A percentile compares a stretch with the other conserved stretches of the same genome.
Evolutionary conservation across 305 asterid genomes (phyloP).

Genomic region (Euphrasia arctica): DNA sequence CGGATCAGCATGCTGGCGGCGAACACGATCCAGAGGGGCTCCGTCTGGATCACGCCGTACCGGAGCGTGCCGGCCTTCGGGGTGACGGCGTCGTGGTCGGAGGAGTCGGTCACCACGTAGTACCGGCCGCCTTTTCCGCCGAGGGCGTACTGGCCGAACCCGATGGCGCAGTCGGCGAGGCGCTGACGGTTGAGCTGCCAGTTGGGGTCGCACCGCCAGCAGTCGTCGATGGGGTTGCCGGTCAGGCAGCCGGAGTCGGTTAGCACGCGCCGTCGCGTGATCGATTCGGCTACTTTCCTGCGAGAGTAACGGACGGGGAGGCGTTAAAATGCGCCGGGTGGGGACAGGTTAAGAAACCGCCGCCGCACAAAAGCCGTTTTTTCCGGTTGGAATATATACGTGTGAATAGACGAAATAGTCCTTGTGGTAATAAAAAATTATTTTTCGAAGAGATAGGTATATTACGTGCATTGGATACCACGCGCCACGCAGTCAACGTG

Average conservation of each 20-base stretch:
- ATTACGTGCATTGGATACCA: neutral
- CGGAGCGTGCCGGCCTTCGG: slow-evolving; percentile 88
- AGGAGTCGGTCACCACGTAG: slow-evolving; percentile 88
- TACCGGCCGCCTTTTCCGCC: slow-evolving; percentile 94
- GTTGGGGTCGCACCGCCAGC: slow-evolving; percentile 93
- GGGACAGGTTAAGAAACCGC: neutral
- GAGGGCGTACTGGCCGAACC: slow-evolving; percentile 85
- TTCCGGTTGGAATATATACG: neutral
- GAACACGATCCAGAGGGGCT: slow-evolving; percentile 92
- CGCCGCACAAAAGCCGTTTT: neutral
- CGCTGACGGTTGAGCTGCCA: slow-evolving; percentile 91
- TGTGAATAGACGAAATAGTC: neutral
- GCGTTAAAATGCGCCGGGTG: no score
- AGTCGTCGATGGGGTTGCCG: slow-evolving; percentile 93
- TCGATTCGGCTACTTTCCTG: slow-evolving; percentile 70
- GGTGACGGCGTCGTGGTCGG: slow-evolving; percentile 72
- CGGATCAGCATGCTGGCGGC: slow-evolving; percentile 68
- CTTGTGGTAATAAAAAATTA: neutral
- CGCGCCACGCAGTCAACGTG: neutral
- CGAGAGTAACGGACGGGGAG: neutral
- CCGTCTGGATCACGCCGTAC: slow-evolving; percentile 75
- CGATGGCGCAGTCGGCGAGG: slow-evolving; percentile 83
- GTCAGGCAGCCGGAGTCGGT: slow-evolving; percentile 52
- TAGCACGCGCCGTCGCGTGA: slow-evolving; percentile 57
- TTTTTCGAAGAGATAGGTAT: no score